Base-by-base conservation (phyloP, 1,284 basidiomycete species). In the Pyrrhoderma lamaoense region DNA sequence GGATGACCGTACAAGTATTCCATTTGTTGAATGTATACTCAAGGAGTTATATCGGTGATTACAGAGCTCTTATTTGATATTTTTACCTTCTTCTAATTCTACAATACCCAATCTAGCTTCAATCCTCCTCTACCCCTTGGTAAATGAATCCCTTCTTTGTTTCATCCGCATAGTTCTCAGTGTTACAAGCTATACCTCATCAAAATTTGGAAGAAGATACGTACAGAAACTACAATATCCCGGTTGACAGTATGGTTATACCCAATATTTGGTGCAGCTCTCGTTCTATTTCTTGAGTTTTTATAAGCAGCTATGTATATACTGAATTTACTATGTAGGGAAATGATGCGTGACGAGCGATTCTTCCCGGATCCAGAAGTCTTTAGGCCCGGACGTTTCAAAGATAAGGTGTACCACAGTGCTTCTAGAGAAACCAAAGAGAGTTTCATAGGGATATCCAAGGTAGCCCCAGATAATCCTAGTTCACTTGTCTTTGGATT, bases 21-120 rank as follows among this genome's bases (percentile, higher is more conserved):
- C 65, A 1, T 67, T 63, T 48, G 53, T 67, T 14, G 52, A 57
- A 19, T 65, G 64, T 1, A 51, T 64, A 3, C 54, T 64, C 13
- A 60, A 65, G 44, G 67, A 69, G 49, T 52, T 59, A 1, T 51
- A 64, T 22, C 56, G 66, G 21, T 67, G 34, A 5, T 37, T 37
- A n/a, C n/a, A n/a, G n/a, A n/a, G 35, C 35, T 9, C 9, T 37
- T 37, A 37, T 37, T 16, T 16, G 9, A 37, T 37, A 9, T 16
- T 37, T 37, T 16, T 16, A 9, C 35, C 16, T 37, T 37, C 35
- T 11, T 37, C 35, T 11, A 11, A 11, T 37, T 25, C 14, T 9
- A 27, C 13, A 16, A 36, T 40, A 40, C 8, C 35, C 8, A 23
- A 18, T 18, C 36, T 47, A 52, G 51, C 7, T 42, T 38, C 37